Evolutionary conservation across 768 basidiomycete genomes (phyloP), one percentile per base, ranked within the genome.

Genomic region (Agaricus bisporus): DNA sequence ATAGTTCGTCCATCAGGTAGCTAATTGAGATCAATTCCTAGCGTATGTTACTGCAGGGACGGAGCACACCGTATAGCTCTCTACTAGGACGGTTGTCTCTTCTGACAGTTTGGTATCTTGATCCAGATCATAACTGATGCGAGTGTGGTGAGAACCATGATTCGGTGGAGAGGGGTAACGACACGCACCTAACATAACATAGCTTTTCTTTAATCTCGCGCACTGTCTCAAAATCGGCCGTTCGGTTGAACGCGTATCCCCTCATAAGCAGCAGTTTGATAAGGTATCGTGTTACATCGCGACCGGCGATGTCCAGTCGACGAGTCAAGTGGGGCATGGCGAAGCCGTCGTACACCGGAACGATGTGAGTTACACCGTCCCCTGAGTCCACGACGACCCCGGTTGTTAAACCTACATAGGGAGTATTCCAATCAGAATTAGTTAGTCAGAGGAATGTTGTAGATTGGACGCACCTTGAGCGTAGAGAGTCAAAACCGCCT

Each of bases 241-340:
- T 99, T 38, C 97, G 85, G 72, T 99, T 98, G 80, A 99, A 98
- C 1, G 97, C 97, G 68, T 99, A 98, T n/a, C 97, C 97, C n/a
- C 95, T 85, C 95, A 98, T 98, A 61, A 98, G 82, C 32, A 99
- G 77, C n/a, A 99, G 80, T 73, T 98, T 99, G 81, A 99, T 99
- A 70, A 99, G 76, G 71, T 99, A 99, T 62, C 94, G 85, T 43
- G 97, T 99, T 44, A 99, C 97, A 67, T 99, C 97, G 59, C 97
- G 85, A 17, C 97, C 97, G 50, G 97, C 97, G 61, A 99, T 98
- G 65, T 99, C 97, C 56, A 99, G 77, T 57, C 97, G 86, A 37
- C 88, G 82, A 2, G 93, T 98, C 42, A 98, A 77, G 69, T 98
- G 97, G 1, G 95, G 95, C 47, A 99, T 82, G 2, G 95, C 86